Percentiles rank a stretch among this genome's conserved stretches.
phyloP scores from a whole-genome alignment of 2,329 filamentous ascomycete species.

The Arachnomyces sp. region DNA sequence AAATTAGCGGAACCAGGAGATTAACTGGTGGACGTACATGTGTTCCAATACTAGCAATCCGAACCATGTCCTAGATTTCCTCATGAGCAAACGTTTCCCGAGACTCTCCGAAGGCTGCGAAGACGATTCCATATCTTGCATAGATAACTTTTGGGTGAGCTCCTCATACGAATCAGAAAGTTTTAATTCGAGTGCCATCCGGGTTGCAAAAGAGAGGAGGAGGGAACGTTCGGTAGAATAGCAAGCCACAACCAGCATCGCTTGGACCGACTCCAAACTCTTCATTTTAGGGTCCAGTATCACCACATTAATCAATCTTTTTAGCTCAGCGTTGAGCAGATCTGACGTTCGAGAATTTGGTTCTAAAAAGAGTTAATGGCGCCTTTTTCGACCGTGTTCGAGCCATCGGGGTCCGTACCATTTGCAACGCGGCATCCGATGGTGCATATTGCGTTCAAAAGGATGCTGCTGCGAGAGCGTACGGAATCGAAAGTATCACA shows the following conservation, averaged over 20 bases:
- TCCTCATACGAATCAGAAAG: slow-evolving; percentile 39
- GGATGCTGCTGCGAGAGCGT: slow-evolving; percentile 40
- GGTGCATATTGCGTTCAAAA: slow-evolving; percentile 47
- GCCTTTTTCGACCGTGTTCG: not conserved
- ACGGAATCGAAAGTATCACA: slow-evolving; percentile 42
- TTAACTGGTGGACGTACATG: slow-evolving; percentile 24
- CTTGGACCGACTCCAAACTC: slow-evolving; percentile 45
- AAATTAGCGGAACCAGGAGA: not conserved
- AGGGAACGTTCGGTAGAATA: slow-evolving; percentile 48
- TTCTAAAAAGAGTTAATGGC: slow-evolving; percentile 11
- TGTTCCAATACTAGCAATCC: slow-evolving; percentile 47
- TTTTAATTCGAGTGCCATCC: slow-evolving; percentile 44
- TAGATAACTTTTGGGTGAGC: slow-evolving; percentile 24
- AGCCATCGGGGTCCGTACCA: slow-evolving; percentile 10
- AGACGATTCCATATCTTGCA: slow-evolving; percentile 17
- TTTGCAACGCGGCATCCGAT: slow-evolving; percentile 43
- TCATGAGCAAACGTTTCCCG: slow-evolving; percentile 32
- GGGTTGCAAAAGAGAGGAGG: slow-evolving; percentile 43
- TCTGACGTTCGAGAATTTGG: slow-evolving; percentile 30
- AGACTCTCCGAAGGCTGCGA: slow-evolving; percentile 8
- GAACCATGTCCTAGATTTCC: slow-evolving; percentile 44
- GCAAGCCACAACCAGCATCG: slow-evolving; percentile 45
- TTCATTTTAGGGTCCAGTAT: slow-evolving; percentile 33
- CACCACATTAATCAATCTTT: slow-evolving; percentile 39
- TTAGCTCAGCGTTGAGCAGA: slow-evolving; percentile 38